phyloP scores from a whole-genome alignment of 345 rosid genomes.

The Kandelia obovata region DNA sequence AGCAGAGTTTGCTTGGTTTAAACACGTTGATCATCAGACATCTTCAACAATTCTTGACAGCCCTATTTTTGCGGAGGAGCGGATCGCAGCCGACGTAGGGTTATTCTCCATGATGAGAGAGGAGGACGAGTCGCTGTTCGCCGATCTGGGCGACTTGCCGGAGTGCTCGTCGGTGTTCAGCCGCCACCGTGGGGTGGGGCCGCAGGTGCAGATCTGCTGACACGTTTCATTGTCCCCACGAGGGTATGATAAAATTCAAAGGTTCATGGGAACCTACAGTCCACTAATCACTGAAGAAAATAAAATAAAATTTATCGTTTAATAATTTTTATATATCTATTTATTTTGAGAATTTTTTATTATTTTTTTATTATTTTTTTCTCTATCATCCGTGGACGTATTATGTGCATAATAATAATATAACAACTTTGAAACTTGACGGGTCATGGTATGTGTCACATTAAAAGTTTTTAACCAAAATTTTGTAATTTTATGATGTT shows the following conservation, averaged over 20 bases:
- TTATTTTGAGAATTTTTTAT: constrained; percentile 10
- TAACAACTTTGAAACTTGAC: constrained; percentile 9
- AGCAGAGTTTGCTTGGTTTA: constrained; percentile 83
- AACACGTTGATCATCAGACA: constrained; percentile 45
- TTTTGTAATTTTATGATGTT: too few species aligned
- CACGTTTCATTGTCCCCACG: neutral
- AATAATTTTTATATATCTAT: neutral
- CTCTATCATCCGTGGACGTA: constrained; percentile 39
- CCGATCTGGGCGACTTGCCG: constrained; percentile 97
- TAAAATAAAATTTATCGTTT: neutral
- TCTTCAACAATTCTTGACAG: constrained; percentile 67
- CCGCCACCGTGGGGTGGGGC: constrained; percentile 54
- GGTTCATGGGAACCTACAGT: neutral
- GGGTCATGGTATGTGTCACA: too few species aligned
- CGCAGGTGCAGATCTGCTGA: constrained; percentile 63
- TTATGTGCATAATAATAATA: constrained; percentile 24
- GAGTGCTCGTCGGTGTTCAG: constrained; percentile 83
- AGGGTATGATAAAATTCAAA: constrained; percentile 15
- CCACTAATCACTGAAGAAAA: neutral
- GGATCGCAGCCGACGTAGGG: constrained; percentile 32
- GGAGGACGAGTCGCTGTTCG: constrained; percentile 88
- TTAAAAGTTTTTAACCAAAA: too few species aligned
- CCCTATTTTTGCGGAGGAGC: constrained; percentile 50
- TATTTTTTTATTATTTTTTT: constrained; percentile 8
- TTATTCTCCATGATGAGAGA: constrained; percentile 27